Evolutionary conservation across 1,284 basidiomycete genomes (phyloP).

Genomic region (Bondarzewia mesenterica): DNA sequence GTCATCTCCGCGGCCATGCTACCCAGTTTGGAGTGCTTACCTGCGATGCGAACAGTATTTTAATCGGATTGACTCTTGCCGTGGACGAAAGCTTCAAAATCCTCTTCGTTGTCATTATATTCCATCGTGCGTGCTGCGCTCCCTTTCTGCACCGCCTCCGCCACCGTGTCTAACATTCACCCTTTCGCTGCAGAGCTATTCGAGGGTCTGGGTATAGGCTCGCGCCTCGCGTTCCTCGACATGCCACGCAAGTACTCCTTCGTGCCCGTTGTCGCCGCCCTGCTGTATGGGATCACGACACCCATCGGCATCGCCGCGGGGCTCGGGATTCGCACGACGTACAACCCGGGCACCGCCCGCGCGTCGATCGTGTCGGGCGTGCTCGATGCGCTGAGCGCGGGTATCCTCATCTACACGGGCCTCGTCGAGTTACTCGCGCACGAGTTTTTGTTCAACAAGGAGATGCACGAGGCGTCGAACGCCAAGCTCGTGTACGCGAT

Average conservation of each 20-base stretch:
- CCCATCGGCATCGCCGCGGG: conserved; percentile 81
- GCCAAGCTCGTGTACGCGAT: conserved; percentile 62
- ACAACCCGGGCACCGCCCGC: conserved; percentile 71
- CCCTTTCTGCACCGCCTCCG: neutral
- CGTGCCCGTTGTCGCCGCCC: conserved; percentile 58
- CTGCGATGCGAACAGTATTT: conserved; percentile 38
- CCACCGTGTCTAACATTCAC: neutral
- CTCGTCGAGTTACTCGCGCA: conserved; percentile 90
- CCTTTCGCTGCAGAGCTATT: conserved; percentile 61
- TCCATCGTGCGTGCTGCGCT: conserved; percentile 58
- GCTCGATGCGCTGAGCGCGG: conserved; percentile 80
- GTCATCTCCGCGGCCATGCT: neutral
- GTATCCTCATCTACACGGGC: conserved; percentile 88
- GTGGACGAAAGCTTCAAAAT: conserved; percentile 76
- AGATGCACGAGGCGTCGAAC: conserved; percentile 68
- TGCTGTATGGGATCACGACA: conserved; percentile 75
- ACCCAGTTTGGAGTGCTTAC: neutral
- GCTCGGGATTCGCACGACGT: conserved; percentile 73
- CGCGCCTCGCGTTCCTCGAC: conserved; percentile 70
- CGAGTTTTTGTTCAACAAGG: conserved; percentile 84
- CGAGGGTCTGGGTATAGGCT: conserved; percentile 86
- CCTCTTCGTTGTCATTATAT: conserved; percentile 87
- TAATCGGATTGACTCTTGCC: conserved; percentile 92
- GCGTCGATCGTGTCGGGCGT: conserved; percentile 79
- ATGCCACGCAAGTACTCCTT: conserved; percentile 53